phyloP scores from a whole-genome alignment of 768 basidiomycete genomes.

The Collybia nuda region DNA sequence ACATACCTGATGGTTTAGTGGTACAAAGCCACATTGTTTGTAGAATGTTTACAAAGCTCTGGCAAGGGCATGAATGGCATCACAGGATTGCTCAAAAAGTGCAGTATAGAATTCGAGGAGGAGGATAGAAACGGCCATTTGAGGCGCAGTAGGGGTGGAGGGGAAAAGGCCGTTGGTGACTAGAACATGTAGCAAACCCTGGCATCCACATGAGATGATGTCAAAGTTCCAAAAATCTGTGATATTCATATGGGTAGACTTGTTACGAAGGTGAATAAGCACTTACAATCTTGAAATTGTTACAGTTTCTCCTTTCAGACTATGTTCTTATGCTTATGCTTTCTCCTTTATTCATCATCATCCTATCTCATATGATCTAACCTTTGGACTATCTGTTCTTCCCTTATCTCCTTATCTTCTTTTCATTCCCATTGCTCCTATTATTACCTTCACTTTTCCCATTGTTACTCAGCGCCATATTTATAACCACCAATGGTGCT shows the following conservation, averaged over 20 bases:
- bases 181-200: conserved; percentile 18
- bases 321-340: no score
- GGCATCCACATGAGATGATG: conserved; percentile 19
- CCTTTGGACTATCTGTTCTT: no score
- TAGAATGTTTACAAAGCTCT: conserved; percentile 28
- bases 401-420: no score
- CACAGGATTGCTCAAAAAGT: conserved; percentile 33
- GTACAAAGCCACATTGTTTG: no score
- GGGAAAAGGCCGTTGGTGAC: conserved; percentile 30
- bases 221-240: conserved; percentile 14
- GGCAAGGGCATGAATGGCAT: conserved; percentile 27
- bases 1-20: no score
- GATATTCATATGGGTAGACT: not conserved
- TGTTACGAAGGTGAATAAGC: not conserved
- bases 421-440: no score
- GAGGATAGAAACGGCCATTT: conserved; percentile 23
- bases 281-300: conserved; percentile 4
- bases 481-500: no score
- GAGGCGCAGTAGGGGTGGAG: conserved; percentile 17
- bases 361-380: no score
- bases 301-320: no score
- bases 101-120: conserved; percentile 28
- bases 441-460: no score
- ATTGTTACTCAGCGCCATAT: no score
- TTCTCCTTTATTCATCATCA: no score